Evolutionary conservation across 495 filamentous ascomycete species (phyloP).

Genomic region (Apiosordaria backusii): DNA sequence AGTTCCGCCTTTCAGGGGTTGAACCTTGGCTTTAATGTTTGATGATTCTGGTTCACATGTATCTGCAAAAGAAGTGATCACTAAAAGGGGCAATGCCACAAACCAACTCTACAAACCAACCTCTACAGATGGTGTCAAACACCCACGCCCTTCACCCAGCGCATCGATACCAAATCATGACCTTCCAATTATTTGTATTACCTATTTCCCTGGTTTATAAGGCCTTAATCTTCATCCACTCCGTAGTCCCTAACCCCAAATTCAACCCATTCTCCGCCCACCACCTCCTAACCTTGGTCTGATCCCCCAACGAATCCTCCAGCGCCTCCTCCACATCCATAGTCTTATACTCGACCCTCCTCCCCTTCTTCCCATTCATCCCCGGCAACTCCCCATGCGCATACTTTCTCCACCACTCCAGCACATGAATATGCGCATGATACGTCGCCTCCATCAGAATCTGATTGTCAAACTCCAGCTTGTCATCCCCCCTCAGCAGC

Average conservation of each 20-base stretch:
- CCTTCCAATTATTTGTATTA: neutral
- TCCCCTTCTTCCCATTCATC: constrained; percentile 40
- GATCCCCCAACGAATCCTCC: constrained; percentile 74
- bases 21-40: too few species aligned
- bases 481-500: constrained; percentile 66
- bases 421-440: constrained; percentile 74
- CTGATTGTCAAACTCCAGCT: constrained; percentile 84
- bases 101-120: too few species aligned
- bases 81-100: too few species aligned
- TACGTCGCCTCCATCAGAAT: constrained; percentile 85
- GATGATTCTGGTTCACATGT: too few species aligned
- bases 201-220: constrained; percentile 30
- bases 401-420: constrained; percentile 88
- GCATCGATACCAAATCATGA: neutral
- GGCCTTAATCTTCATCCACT: constrained; percentile 75
- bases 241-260: constrained; percentile 76
- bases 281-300: constrained; percentile 71
- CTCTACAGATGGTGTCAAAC: too few species aligned
- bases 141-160: too few species aligned
- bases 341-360: constrained; percentile 82
- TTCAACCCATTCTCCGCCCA: constrained; percentile 90
- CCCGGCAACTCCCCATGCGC: constrained; percentile 53
- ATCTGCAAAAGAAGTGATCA: too few species aligned
- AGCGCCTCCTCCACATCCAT: constrained; percentile 93
- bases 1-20: too few species aligned